These are phyloP conservation scores for Leccinum disarticulatum DNA, from an alignment of 768 basidiomycete species.

Conservation along the genomic window DNA sequence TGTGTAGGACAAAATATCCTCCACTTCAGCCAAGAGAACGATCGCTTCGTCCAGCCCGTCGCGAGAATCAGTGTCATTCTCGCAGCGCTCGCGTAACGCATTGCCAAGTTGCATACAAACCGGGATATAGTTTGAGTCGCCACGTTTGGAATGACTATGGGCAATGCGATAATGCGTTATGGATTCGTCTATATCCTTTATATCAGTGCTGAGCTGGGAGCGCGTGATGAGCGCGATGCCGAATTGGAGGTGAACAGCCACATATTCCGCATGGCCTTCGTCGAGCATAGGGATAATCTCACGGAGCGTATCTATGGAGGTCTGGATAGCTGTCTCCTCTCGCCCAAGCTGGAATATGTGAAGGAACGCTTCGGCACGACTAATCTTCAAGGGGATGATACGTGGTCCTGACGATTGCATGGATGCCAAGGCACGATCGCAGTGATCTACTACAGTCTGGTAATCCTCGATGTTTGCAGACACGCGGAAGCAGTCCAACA, in stretches of 20 bases:
- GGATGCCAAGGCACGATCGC: conserved; percentile 18
- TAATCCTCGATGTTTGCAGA: conserved; percentile 16
- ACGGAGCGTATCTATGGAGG: conserved; percentile 13
- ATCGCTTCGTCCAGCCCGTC: conserved; percentile 27
- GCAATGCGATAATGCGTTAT: conserved; percentile 18
- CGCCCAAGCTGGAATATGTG: conserved; percentile 8
- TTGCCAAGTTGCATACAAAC: conserved; percentile 19
- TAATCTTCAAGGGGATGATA: conserved; percentile 4
- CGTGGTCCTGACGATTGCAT: neutral
- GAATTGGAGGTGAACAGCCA: conserved; percentile 9
- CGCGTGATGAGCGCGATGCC: conserved; percentile 21
- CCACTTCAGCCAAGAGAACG: conserved; percentile 20
- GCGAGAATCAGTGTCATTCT: neutral
- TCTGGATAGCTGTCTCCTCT: conserved; percentile 9
- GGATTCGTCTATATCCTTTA: conserved; percentile 26
- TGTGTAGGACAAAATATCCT: conserved; percentile 10
- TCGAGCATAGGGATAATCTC: conserved; percentile 14
- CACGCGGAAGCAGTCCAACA: conserved; percentile 12
- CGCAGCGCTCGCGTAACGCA: conserved; percentile 13
- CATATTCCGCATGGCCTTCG: conserved; percentile 12
- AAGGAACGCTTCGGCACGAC: conserved; percentile 20
- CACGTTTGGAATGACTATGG: conserved; percentile 7
- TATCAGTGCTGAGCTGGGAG: conserved; percentile 5
- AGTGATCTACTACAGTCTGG: conserved; percentile 19
- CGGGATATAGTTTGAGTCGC: conserved; percentile 5